Conservation (phyloP, 2,329 filamentous ascomycete genomes). For the Xylariaceae sp. region DNA sequence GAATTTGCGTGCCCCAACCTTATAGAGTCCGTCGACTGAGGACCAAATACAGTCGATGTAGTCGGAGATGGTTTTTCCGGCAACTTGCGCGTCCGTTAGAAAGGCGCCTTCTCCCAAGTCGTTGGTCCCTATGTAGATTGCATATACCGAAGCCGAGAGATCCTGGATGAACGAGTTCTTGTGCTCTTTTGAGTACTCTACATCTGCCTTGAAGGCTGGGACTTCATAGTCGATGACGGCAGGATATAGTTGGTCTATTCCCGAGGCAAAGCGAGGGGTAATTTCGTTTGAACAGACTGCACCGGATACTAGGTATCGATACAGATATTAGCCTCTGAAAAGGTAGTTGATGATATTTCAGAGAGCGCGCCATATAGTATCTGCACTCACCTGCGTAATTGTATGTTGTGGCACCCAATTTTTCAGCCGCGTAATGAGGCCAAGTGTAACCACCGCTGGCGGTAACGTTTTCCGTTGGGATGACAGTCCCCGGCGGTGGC, state of each 20-base stretch:
- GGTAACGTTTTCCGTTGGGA: constrained; percentile 47
- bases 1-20: constrained; percentile 64
- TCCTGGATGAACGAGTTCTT: constrained; percentile 38
- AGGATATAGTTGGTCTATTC: constrained; percentile 55
- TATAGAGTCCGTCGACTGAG: constrained; percentile 60
- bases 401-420: constrained; percentile 52
- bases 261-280: constrained; percentile 49
- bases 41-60: constrained; percentile 67
- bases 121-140: constrained; percentile 79
- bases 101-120: constrained; percentile 66
- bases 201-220: constrained; percentile 51
- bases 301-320: constrained; percentile 59
- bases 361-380: background rate
- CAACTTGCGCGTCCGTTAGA: constrained; percentile 59
- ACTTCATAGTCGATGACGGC: constrained; percentile 60
- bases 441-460: constrained; percentile 64
- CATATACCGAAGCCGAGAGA: constrained; percentile 60
- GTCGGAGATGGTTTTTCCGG: constrained; percentile 54
- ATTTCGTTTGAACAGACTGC: constrained; percentile 70
- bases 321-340: constrained; percentile 1
- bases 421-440: constrained; percentile 62
- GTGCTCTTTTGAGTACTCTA: constrained; percentile 27
- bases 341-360: background rate
- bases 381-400: constrained; percentile 56
- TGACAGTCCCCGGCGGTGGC: constrained; percentile 56